A percentile compares a stretch with the other conserved stretches of the same genome.
phyloP scores from a whole-genome alignment of 371 early-diverging fungal genomes.

The Enterocytospora artemiae region DNA sequence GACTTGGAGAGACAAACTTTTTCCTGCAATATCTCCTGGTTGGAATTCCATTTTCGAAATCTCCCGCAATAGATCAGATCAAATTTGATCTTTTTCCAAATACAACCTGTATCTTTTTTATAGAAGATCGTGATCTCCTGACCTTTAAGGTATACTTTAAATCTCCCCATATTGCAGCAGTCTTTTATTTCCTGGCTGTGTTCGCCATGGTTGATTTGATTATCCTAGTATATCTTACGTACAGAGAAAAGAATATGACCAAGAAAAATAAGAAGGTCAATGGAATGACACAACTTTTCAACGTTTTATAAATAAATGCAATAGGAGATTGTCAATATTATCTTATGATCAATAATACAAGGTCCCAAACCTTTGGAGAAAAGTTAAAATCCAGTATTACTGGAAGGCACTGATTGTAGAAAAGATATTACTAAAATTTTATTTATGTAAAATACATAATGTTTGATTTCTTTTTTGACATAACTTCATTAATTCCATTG shows the following conservation, averaged over 20 bases:
- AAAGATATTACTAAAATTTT: conserved; percentile 3
- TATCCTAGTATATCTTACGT: background rate
- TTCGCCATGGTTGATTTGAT: background rate
- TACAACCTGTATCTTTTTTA: background rate
- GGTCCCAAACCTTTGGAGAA: background rate
- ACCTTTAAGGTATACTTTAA: background rate
- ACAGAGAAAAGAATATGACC: background rate
- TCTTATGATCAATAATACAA: background rate
- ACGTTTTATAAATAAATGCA: background rate
- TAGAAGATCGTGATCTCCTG: no score
- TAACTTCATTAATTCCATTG: conserved; percentile 97
- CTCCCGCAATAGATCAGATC: background rate
- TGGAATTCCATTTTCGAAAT: conserved; percentile 14
- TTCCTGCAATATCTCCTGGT: conserved; percentile 35
- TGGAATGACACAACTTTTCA: background rate
- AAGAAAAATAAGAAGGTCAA: background rate
- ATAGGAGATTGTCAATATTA: background rate
- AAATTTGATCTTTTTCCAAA: background rate
- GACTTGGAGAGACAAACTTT: conserved; percentile 48
- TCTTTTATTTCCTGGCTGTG: background rate
- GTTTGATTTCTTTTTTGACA: conserved; percentile 91
- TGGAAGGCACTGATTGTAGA: background rate
- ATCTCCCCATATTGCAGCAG: background rate
- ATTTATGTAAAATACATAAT: conserved; percentile 59
- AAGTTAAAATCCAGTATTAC: background rate